Evolutionary conservation across 2,329 filamentous ascomycete species (phyloP).

Genomic region (Plectosphaerella sp.): DNA sequence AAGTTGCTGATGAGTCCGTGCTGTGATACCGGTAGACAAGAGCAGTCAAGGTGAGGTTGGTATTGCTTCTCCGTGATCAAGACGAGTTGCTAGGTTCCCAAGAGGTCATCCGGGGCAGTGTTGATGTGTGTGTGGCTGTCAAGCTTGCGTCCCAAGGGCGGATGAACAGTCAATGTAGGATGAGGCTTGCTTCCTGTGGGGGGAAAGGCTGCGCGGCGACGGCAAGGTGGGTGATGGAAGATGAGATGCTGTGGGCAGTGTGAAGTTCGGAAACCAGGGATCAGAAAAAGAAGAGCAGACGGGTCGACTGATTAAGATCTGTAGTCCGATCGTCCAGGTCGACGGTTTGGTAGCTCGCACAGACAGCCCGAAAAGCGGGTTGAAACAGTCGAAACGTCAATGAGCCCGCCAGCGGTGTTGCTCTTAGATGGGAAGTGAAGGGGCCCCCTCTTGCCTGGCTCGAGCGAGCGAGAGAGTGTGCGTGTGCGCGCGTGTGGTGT

Average conservation of each 20-base stretch:
- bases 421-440: slow-evolving; percentile 15
- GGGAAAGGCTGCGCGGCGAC: background rate
- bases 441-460: slow-evolving; percentile 15
- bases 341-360: slow-evolving; percentile 19
- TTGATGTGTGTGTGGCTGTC: no score
- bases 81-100: no score
- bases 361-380: slow-evolving; percentile 27
- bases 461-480: slow-evolving; percentile 7
- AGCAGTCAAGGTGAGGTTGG: background rate
- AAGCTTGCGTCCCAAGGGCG: no score
- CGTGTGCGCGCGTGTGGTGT: slow-evolving; percentile 1
- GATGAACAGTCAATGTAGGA: no score
- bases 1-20: background rate
- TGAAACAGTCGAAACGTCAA: slow-evolving; percentile 35
- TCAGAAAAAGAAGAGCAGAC: background rate
- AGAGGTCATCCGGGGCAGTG: no score
- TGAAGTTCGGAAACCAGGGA: background rate
- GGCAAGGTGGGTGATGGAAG: background rate
- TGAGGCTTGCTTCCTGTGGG: background rate
- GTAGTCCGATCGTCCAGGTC: slow-evolving; percentile 1
- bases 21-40: background rate
- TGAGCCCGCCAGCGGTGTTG: slow-evolving; percentile 21
- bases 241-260: background rate
- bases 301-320: slow-evolving; percentile 1
- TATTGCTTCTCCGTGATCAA: no score